Evolutionary conservation across 108 stramenopile genomes (phyloP).

Genomic region (Discostella stelligeroides): DNA sequence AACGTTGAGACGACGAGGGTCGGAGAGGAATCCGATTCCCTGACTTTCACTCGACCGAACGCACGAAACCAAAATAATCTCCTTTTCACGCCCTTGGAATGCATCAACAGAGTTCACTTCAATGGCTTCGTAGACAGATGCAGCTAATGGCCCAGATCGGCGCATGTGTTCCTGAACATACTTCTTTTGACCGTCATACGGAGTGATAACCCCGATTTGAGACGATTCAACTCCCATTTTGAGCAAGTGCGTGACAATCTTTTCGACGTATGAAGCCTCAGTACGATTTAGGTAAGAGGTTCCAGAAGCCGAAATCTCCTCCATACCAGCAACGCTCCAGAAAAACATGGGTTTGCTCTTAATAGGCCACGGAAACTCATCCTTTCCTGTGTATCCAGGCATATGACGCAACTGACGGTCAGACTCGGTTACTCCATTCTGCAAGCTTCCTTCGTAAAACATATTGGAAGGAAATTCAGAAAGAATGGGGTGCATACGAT

Average conservation of each 20-base stretch:
- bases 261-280: conserved; percentile 96
- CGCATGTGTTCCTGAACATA: conserved; percentile 93
- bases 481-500: conserved; percentile 98
- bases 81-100: conserved; percentile 99
- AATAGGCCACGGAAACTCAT: conserved; percentile 92
- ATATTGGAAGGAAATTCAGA: conserved; percentile 99
- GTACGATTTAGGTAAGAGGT: conserved; percentile 97
- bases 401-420: conserved; percentile 86
- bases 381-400: conserved; percentile 77
- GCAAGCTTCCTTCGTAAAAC: conserved; percentile 98
- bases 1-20: conserved; percentile 99
- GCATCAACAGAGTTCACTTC: conserved; percentile 98
- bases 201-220: conserved; percentile 97
- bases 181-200: conserved; percentile 98
- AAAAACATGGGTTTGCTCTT: conserved; percentile 96
- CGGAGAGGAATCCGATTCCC: conserved; percentile 97
- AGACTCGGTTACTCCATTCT: conserved; percentile 96
- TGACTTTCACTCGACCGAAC: conserved; percentile 98
- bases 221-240: conserved; percentile 89
- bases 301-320: conserved; percentile 96
- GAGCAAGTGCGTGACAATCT: conserved; percentile 94
- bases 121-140: conserved; percentile 89
- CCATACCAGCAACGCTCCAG: conserved; percentile 91
- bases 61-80: conserved; percentile 96
- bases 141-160: conserved; percentile 80